phyloP scores from a whole-genome alignment of 768 basidiomycete genomes.

The Lanmaoa rubissima region DNA sequence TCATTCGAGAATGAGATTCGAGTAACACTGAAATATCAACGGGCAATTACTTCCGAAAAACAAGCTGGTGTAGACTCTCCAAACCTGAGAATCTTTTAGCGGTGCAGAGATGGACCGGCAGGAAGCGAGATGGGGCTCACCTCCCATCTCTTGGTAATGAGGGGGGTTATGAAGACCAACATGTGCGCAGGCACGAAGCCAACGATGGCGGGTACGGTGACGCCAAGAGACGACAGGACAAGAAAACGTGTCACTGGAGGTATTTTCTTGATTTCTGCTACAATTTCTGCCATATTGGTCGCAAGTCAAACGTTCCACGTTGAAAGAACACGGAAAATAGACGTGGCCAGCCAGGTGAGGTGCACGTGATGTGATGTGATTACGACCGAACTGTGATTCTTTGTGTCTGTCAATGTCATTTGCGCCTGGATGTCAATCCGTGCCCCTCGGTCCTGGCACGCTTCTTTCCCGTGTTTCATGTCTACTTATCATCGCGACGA shows the following conservation, averaged over 20 bases:
- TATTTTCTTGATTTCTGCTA: constrained; percentile 72
- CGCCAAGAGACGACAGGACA: constrained; percentile 54
- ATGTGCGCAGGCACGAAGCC: constrained; percentile 51
- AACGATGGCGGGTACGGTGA: constrained; percentile 58
- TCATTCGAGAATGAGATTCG: not conserved
- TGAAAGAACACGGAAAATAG: not conserved
- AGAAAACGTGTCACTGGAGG: constrained; percentile 80
- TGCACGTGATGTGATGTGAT: constrained; percentile 9
- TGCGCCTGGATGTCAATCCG: not conserved
- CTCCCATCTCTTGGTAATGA: constrained; percentile 51
- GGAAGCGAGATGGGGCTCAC: constrained; percentile 33
- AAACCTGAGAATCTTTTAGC: constrained; percentile 46
- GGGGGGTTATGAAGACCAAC: constrained; percentile 49
- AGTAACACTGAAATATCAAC: not conserved
- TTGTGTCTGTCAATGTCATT: not conserved
- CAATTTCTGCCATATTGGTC: constrained; percentile 43
- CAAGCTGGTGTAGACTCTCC: constrained; percentile 73
- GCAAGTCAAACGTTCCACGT: not conserved
- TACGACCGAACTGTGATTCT: too few relatives aligned
- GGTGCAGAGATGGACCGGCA: not conserved
- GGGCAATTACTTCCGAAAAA: constrained; percentile 59
- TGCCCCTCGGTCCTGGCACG: not conserved
- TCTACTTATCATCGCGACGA: not conserved
- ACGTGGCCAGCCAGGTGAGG: too few relatives aligned
- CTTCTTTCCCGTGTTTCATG: constrained; percentile 9